A percentile compares a stretch with the other conserved stretches of the same genome.
Evolutionary conservation across 257 asterid genomes (phyloP).

Genomic region (Solanum neorickii): DNA sequence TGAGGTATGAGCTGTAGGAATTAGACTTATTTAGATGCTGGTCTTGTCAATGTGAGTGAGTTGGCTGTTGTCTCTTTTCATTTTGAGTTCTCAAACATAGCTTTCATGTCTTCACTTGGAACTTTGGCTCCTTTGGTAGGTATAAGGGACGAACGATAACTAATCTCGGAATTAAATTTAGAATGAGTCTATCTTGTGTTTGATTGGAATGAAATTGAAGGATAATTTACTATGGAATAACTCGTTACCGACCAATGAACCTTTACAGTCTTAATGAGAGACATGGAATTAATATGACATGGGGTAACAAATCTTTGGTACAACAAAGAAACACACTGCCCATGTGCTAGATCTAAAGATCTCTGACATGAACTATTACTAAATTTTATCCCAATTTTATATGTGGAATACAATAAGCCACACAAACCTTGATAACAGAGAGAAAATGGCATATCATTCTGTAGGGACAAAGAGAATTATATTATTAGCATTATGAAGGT

Average conservation of each 20-base stretch:
- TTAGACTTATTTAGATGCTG: not conserved
- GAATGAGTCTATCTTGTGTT: not conserved
- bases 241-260: not conserved
- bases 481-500: not conserved
- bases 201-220: no score
- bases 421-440: not conserved
- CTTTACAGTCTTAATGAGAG: not conserved
- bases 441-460: slow-evolving; percentile 5
- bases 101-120: not conserved
- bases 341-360: slow-evolving; percentile 50
- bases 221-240: not conserved
- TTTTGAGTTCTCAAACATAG: not conserved
- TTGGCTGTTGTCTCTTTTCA: not conserved
- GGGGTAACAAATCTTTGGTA: not conserved
- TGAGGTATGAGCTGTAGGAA: not conserved
- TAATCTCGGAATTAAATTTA: not conserved
- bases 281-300: not conserved
- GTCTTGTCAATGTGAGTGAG: slow-evolving; percentile 2
- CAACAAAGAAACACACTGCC: not conserved
- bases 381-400: not conserved
- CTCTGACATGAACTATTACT: slow-evolving; percentile 18
- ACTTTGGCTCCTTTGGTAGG: not conserved
- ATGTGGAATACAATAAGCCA: not conserved
- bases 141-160: not conserved
- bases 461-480: slow-evolving; percentile 14